Evolutionary conservation across 2,329 filamentous ascomycete genomes (phyloP), one percentile per base, ranked within the genome.

Genomic region (Didymosphaeria variabile): DNA sequence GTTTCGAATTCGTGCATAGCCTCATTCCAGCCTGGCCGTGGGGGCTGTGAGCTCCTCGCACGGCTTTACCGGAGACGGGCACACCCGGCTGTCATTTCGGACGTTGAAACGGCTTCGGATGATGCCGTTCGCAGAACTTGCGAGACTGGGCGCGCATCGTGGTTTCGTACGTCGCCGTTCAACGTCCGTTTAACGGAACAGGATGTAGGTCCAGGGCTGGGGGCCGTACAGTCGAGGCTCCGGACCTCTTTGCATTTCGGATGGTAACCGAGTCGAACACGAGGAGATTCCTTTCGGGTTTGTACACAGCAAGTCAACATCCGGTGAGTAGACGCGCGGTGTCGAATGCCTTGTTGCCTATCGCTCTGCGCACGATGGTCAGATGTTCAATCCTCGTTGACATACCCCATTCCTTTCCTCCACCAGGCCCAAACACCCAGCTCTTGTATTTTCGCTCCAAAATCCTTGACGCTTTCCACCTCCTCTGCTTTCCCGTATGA

Each of bases 371-470:
- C n/a, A n/a, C n/a, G 2, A 45, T 12, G n/a, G 21, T 8, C 19
- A 23, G 8, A 52, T 15, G 19, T 31, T 31, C 44, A 67, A 1
- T 67, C 62, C 3, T 72, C 67, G 17, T 70, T 64, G 7, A 69
- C 61, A 54, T 78, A 89, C 13, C 88, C 88, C 90, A 92, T 92
- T 0, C 83, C 88, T 51, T 80, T 83, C 69, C 85, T 85, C 89
- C 89, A 92, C 90, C 90, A 93, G 0, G 69, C 73, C 65, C 81
- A 81, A 5, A 91, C 74, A 0, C 88, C 88, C 51, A 84, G 81
- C 38, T 80, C 71, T 57, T 88, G 82, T 89, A 92, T 91, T 19
- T 81, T 77, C 31, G 76, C 77, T 0, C 85, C 88, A 75, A 92
- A 92, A 13, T 88, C 87, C 64, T 87, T 86, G 5, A 91, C 86